Evolutionary conservation across 192 early-diverging fungal genomes (phyloP), one percentile per base, ranked within the genome.

Genomic region (Gigaspora rosea): DNA sequence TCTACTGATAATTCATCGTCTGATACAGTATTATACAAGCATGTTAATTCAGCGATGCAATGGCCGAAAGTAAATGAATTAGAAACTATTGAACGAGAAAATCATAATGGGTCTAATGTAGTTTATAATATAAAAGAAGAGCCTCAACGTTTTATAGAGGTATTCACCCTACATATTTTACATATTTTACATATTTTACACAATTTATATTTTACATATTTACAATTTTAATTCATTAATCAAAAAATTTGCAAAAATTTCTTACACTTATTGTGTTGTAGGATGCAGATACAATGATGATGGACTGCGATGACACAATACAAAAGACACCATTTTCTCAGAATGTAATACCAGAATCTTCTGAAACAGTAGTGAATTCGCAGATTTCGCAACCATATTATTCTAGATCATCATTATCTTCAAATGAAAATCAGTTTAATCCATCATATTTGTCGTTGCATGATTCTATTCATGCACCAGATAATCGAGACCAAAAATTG

Each of bases 401-500:
- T 63, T 63, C 20, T 36, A 41, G 41, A 41, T 63, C 61, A 22
- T 10, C 27, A n/a, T 63, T 63, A 63, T 13, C 20, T 63, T 3
- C 10, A 22, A 10, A 47, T n/a, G 65, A 67, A 18, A 41, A 67
- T 49, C 22, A 47, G 4, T 56, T 11, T 11, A 56, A 56, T 56
- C 11, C 11, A 56, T 18, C 18, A 56, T 56, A 18, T 5, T 56
- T 5, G 15, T 72, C 71, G n/a, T 20, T 72, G 27, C 22, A 72
- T 56, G 49, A 41, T 20, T 72, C 71, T 7, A 72, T 72, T 3
- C 51, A 72, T 56, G n/a, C 71, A 12, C 51, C 71, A 72, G 22
- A 5, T 16, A 48, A 49, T 49, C 13, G 27, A 49, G 9, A 22
- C 2, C 10, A 49, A 63, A 33, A 12, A 33, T 13, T 11, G 61